These are phyloP conservation scores for Fusarium heterosporum DNA, from an alignment of 2,329 filamentous ascomycete genomes.

Conservation along the genomic window DNA sequence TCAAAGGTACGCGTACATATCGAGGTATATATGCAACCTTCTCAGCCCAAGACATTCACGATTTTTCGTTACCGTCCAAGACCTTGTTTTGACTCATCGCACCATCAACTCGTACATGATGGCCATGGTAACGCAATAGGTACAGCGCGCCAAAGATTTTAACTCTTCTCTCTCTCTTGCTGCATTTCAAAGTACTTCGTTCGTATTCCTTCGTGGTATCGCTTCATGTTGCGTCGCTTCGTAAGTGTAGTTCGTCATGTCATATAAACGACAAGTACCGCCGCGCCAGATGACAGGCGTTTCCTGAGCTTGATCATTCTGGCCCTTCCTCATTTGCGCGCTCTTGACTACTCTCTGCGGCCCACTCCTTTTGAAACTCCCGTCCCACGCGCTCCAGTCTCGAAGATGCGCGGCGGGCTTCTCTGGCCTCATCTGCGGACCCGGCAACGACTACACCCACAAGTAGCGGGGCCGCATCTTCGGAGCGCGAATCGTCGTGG, in stretches of 20 bases:
- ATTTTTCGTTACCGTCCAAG: background rate
- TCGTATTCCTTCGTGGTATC: conserved; percentile 26
- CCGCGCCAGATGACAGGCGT: background rate
- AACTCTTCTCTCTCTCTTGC: background rate
- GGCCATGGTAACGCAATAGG: background rate
- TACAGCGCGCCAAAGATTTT: conserved; percentile 16
- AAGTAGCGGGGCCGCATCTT: conserved; percentile 62
- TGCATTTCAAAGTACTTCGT: conserved; percentile 2
- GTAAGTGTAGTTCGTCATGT: conserved; percentile 42
- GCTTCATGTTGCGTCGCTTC: conserved; percentile 42
- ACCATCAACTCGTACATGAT: conserved; percentile 19
- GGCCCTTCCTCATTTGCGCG: conserved; percentile 41
- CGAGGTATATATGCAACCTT: background rate
- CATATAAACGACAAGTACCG: conserved; percentile 16
- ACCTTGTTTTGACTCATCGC: conserved; percentile 9
- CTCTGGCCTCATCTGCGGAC: conserved; percentile 59
- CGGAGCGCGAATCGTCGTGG: conserved; percentile 41
- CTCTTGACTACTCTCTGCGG: conserved; percentile 46
- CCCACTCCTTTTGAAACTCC: conserved; percentile 67
- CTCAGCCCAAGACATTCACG: background rate
- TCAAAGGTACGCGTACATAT: background rate
- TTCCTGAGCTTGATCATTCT: conserved; percentile 37
- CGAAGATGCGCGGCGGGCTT: conserved; percentile 65
- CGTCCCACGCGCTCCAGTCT: conserved; percentile 66
- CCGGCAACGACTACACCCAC: conserved; percentile 66